These are phyloP conservation scores for Globisporangium rhizosaccharum DNA, from an alignment of 352 stramenopile species.

Conservation along the genomic window DNA sequence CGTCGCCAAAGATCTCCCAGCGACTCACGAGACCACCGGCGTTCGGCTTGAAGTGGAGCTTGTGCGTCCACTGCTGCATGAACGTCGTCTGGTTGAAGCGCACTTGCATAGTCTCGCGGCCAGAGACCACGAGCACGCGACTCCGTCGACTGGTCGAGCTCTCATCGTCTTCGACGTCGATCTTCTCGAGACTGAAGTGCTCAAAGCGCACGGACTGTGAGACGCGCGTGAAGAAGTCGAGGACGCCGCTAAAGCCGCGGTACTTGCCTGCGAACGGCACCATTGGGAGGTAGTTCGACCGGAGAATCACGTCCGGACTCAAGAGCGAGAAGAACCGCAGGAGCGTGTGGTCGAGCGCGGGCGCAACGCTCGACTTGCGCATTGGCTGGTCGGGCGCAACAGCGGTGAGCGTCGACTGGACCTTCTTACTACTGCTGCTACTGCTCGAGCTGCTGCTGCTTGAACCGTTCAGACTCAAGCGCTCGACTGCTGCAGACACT, in stretches of 20 bases:
- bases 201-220: constrained; percentile 65
- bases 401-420: constrained; percentile 33
- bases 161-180: constrained; percentile 53
- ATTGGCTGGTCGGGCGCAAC: constrained; percentile 53
- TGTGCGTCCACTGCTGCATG: constrained; percentile 85
- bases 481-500: neutral
- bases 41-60: constrained; percentile 74
- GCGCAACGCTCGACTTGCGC: constrained; percentile 30
- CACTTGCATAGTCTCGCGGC: constrained; percentile 81
- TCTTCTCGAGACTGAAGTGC: constrained; percentile 70
- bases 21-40: constrained; percentile 44
- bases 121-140: constrained; percentile 64
- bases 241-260: constrained; percentile 61
- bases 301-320: constrained; percentile 68
- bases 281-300: constrained; percentile 87
- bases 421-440: constrained; percentile 35
- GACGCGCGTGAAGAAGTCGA: constrained; percentile 75
- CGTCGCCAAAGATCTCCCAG: constrained; percentile 85
- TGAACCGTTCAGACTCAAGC: constrained; percentile 1
- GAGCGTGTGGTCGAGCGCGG: constrained; percentile 56
- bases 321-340: constrained; percentile 77
- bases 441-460: constrained; percentile 4
- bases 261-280: constrained; percentile 86
- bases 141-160: constrained; percentile 20
- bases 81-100: constrained; percentile 79